Evolutionary conservation across 345 rosid genomes (phyloP).

Genomic region (Adansonia digitata): DNA sequence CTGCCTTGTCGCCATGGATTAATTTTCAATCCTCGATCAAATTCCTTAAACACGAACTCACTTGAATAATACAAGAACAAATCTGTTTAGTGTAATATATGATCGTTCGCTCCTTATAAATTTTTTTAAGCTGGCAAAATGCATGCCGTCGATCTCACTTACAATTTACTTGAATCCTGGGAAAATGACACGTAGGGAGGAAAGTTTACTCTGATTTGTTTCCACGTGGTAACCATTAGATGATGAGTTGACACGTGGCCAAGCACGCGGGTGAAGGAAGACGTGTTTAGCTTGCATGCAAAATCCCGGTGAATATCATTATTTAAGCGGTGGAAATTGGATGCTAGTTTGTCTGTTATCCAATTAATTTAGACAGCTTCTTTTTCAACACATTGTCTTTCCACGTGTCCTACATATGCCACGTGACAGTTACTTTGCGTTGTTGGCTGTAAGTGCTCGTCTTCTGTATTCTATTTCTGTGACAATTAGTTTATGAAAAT

Average conservation of each 20-base stretch:
- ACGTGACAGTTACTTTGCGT: neutral
- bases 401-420: neutral
- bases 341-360: neutral
- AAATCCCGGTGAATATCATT: neutral
- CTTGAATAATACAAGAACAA: neutral
- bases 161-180: neutral
- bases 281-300: neutral
- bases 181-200: slow-evolving; percentile 15
- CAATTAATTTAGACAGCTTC: neutral
- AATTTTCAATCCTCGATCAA: neutral
- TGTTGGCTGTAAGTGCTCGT: too few relatives aligned
- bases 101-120: neutral
- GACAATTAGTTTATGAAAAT: too few relatives aligned
- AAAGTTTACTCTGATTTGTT: neutral
- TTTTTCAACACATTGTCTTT: neutral
- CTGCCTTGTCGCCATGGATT: slow-evolving; percentile 47
- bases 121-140: neutral
- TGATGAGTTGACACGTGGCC: neutral
- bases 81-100: neutral
- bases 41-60: neutral
- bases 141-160: neutral
- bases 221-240: slow-evolving; percentile 14
- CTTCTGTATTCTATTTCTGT: too few relatives aligned
- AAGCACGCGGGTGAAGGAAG: neutral
- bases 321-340: slow-evolving; percentile 6